These are phyloP conservation scores for Extremus antarcticus DNA, from an alignment of 495 filamentous ascomycete species.

Conservation along the genomic window DNA sequence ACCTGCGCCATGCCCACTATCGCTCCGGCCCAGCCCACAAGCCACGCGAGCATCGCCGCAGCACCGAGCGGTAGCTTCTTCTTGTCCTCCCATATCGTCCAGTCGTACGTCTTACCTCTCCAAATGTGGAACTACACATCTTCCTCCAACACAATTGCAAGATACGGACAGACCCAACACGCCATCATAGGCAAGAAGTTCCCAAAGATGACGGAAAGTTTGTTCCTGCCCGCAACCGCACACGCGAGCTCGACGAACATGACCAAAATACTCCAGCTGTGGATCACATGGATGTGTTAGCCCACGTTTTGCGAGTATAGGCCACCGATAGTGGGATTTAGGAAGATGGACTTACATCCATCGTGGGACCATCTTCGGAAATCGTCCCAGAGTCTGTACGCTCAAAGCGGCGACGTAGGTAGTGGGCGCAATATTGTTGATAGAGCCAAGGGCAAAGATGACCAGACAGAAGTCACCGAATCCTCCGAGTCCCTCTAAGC, in stretches of 20 bases:
- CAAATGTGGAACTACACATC: constrained; percentile 48
- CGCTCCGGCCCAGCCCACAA: constrained; percentile 60
- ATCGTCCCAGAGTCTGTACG: constrained; percentile 17
- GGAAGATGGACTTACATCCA: too few relatives aligned
- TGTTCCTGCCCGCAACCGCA: constrained; percentile 50
- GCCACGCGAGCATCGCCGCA: constrained; percentile 50
- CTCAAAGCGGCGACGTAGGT: constrained; percentile 20
- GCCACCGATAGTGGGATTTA: too few relatives aligned
- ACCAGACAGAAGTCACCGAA: constrained; percentile 25
- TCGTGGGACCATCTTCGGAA: constrained; percentile 32
- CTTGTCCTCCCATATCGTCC: constrained; percentile 50
- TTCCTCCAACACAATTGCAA: constrained; percentile 53
- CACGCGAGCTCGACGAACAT: constrained; percentile 53
- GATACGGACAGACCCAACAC: constrained; percentile 50
- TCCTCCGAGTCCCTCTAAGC: constrained; percentile 8
- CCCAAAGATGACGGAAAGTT: constrained; percentile 54
- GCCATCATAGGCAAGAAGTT: constrained; percentile 68
- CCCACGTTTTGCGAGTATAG: too few relatives aligned
- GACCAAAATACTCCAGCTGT: constrained; percentile 51
- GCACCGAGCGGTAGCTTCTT: constrained; percentile 50
- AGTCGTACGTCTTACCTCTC: constrained; percentile 39
- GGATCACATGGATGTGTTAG: too few relatives aligned
- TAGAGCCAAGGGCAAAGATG: constrained; percentile 18
- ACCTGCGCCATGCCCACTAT: constrained; percentile 58
- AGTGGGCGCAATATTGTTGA: constrained; percentile 19